phyloP scores from a whole-genome alignment of 2,329 filamentous ascomycete genomes.

The Hymenoscyphus repandus region DNA sequence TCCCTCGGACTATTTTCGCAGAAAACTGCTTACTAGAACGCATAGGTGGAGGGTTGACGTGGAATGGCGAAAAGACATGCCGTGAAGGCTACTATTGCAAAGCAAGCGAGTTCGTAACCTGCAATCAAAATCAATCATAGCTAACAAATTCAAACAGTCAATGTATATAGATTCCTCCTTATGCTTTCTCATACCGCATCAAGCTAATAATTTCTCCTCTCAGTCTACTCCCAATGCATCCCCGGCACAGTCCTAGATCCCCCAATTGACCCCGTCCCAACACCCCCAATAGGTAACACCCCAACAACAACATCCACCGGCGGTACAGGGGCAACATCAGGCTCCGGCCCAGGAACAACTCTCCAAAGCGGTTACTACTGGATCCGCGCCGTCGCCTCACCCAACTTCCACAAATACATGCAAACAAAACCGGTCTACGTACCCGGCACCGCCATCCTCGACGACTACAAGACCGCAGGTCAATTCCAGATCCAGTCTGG shows the following conservation, averaged over 20 bases:
- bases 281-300: not conserved
- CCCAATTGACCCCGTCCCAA: not conserved
- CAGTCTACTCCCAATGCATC: constrained; percentile 37
- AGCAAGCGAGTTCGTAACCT: too few relatives aligned
- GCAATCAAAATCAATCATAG: too few relatives aligned
- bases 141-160: too few relatives aligned
- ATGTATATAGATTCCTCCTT: too few relatives aligned
- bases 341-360: constrained; percentile 35
- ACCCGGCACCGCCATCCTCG: constrained; percentile 45
- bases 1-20: too few relatives aligned
- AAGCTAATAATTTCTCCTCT: too few relatives aligned
- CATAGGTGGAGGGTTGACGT: too few relatives aligned
- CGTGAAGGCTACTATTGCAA: too few relatives aligned
- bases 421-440: constrained; percentile 41
- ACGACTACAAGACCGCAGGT: constrained; percentile 46
- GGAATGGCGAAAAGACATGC: too few relatives aligned
- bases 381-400: constrained; percentile 51
- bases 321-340: constrained; percentile 25
- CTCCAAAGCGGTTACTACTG: constrained; percentile 42
- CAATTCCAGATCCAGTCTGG: constrained; percentile 52
- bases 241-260: constrained; percentile 30
- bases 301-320: constrained; percentile 10
- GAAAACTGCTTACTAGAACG: too few relatives aligned
- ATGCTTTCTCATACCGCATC: too few relatives aligned
- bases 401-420: constrained; percentile 53